Evolutionary conservation across 2,329 filamentous ascomycete genomes (phyloP).

Genomic region (Corniculantispora saksenae): DNA sequence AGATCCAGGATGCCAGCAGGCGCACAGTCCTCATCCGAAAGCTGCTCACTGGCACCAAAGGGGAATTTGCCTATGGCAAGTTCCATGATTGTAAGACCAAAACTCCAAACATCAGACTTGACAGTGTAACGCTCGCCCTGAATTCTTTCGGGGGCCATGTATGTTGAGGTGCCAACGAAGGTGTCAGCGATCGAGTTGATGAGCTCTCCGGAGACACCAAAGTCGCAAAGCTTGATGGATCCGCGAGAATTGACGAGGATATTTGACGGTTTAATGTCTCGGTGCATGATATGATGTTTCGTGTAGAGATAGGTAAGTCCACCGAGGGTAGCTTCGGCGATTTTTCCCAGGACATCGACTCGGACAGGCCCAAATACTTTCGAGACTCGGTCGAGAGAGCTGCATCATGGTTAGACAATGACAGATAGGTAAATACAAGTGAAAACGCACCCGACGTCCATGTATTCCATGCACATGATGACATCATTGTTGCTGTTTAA

Average conservation of each 20-base stretch:
- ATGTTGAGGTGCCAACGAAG: constrained; percentile 97
- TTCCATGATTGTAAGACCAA: constrained; percentile 93
- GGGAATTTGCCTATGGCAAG: constrained; percentile 96
- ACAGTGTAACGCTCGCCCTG: constrained; percentile 97
- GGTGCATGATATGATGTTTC: constrained; percentile 96
- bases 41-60: constrained; percentile 73
- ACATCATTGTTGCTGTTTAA: constrained; percentile 96
- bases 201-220: constrained; percentile 96
- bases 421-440: not conserved
- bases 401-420: constrained; percentile 39
- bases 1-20: constrained; percentile 95
- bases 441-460: constrained; percentile 87
- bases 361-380: constrained; percentile 93
- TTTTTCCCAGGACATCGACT: constrained; percentile 95
- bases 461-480: constrained; percentile 99
- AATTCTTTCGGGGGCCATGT: constrained; percentile 98
- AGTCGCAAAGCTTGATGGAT: constrained; percentile 96
- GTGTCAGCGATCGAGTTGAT: constrained; percentile 98
- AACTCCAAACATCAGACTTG: constrained; percentile 98
- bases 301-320: constrained; percentile 94
- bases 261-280: constrained; percentile 98
- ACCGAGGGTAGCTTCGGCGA: constrained; percentile 90
- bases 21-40: constrained; percentile 73
- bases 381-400: constrained; percentile 89
- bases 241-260: constrained; percentile 93